Evolutionary conservation across 2,329 filamentous ascomycete genomes (phyloP).

Genomic region (Colletotrichum cordylinicola): DNA sequence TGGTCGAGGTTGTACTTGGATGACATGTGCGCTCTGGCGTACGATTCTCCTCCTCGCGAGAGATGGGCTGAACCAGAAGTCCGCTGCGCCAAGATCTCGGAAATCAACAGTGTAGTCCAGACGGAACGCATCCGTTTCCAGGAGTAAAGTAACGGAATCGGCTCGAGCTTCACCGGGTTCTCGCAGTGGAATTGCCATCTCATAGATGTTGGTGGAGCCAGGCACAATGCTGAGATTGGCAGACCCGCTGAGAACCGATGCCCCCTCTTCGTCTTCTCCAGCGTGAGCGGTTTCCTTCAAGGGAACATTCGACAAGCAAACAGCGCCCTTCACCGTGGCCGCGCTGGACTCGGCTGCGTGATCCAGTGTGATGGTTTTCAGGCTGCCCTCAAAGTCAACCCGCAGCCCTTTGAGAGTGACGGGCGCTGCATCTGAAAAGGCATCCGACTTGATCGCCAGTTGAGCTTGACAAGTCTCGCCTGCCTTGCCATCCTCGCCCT

Average conservation of each 20-base stretch:
- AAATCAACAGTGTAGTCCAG: conserved; percentile 70
- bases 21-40: conserved; percentile 55
- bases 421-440: conserved; percentile 56
- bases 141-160: conserved; percentile 64
- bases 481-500: conserved; percentile 63
- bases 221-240: conserved; percentile 69
- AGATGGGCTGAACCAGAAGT: conserved; percentile 56
- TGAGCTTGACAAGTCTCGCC: conserved; percentile 66
- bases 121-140: conserved; percentile 71
- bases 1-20: conserved; percentile 84
- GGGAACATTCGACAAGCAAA: conserved; percentile 29
- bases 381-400: conserved; percentile 62
- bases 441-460: conserved; percentile 61
- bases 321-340: conserved; percentile 24
- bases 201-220: conserved; percentile 72
- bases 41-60: conserved; percentile 51
- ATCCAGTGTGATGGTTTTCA: conserved; percentile 60
- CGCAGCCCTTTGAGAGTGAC: conserved; percentile 57
- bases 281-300: conserved; percentile 25
- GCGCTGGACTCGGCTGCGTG: conserved; percentile 37
- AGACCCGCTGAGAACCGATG: conserved; percentile 30
- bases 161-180: conserved; percentile 82
- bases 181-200: conserved; percentile 75
- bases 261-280: conserved; percentile 29
- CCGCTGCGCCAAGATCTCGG: conserved; percentile 42